Conservation (phyloP, 148 eudicot species). For the Rhododendron vialii region DNA sequence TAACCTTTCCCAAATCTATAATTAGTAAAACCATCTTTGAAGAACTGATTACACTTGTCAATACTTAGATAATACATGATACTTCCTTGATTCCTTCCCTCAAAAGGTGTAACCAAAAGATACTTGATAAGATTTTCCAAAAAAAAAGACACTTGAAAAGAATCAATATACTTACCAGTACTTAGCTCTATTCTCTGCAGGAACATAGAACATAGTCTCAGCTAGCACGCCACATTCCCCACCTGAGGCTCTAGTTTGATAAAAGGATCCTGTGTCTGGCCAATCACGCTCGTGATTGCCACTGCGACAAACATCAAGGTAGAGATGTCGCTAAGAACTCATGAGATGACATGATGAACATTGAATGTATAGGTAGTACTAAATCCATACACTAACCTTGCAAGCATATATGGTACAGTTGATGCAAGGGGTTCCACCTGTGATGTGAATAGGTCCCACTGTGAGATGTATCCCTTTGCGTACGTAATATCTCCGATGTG, state of each 20-base stretch:
- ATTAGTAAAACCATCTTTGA: not conserved
- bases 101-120: not conserved
- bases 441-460: constrained; percentile 91
- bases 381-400: constrained; percentile 40
- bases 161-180: constrained; percentile 41
- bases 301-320: constrained; percentile 25
- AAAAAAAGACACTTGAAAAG: not conserved
- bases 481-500: constrained; percentile 78
- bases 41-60: not conserved
- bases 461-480: constrained; percentile 79
- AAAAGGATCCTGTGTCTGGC: constrained; percentile 73
- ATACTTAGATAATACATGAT: not conserved
- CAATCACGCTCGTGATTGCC: constrained; percentile 96
- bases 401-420: constrained; percentile 77
- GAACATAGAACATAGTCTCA: constrained; percentile 77
- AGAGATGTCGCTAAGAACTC: not conserved
- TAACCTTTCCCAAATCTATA: not conserved
- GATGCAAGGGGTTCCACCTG: constrained; percentile 85
- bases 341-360: not conserved
- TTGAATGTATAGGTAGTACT: not conserved
- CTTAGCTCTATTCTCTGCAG: constrained; percentile 82
- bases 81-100: not conserved
- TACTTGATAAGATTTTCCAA: not conserved
- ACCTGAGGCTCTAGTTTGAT: constrained; percentile 57
- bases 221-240: constrained; percentile 93